phyloP scores from a whole-genome alignment of 768 basidiomycete species.

The Exsudoporus frostii region DNA sequence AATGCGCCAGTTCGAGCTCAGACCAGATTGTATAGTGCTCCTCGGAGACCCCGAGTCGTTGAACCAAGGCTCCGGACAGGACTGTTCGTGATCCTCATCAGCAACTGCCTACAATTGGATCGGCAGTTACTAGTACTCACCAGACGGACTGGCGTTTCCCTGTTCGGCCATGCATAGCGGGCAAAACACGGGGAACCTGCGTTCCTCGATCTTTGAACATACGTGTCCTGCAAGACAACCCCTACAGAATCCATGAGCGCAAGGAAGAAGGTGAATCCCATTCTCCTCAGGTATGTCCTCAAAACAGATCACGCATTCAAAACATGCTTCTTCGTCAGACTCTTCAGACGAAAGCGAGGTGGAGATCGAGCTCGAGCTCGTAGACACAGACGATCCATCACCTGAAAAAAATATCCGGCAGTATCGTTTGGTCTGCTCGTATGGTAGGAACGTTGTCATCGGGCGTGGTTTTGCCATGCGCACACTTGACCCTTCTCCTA shows the following conservation, averaged over 20 bases:
- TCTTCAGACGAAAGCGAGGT: background rate
- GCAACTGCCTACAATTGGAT: background rate
- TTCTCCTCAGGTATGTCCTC: slow-evolving; percentile 41
- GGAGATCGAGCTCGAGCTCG: background rate
- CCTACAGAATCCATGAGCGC: slow-evolving; percentile 54
- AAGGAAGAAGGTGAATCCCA: slow-evolving; percentile 40
- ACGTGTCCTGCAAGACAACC: slow-evolving; percentile 46
- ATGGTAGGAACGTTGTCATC: slow-evolving; percentile 2
- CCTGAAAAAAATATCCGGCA: slow-evolving; percentile 26
- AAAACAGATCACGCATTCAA: slow-evolving; percentile 56
- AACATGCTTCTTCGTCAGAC: slow-evolving; percentile 21
- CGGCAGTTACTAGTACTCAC: slow-evolving; percentile 24
- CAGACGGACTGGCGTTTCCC: slow-evolving; percentile 27
- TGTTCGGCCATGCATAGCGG: slow-evolving; percentile 48
- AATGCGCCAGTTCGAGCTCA: slow-evolving; percentile 44
- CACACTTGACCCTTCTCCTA: slow-evolving; percentile 6
- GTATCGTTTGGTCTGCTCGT: slow-evolving; percentile 25
- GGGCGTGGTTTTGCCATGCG: background rate
- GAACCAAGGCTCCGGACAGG: slow-evolving; percentile 36
- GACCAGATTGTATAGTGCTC: slow-evolving; percentile 37
- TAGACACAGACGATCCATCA: slow-evolving; percentile 1
- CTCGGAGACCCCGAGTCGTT: slow-evolving; percentile 42
- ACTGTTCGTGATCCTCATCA: slow-evolving; percentile 28
- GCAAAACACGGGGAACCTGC: slow-evolving; percentile 56
- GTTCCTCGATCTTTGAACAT: slow-evolving; percentile 45